Conservation (phyloP, 257 asterid genomes). For the Petunia secreta region DNA sequence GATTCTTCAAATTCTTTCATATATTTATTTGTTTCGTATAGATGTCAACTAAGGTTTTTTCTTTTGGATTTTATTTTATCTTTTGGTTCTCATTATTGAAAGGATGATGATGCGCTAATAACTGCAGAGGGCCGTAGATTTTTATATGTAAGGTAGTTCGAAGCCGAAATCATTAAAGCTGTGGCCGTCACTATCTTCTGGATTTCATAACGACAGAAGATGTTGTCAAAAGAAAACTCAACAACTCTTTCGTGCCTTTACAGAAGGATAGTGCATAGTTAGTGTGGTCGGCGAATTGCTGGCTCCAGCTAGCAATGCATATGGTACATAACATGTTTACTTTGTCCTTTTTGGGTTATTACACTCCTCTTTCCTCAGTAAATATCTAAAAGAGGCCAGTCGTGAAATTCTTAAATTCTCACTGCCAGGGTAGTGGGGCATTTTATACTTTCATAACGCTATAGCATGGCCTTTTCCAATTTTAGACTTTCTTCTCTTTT, state of each 20-base stretch:
- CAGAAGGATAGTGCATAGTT: neutral
- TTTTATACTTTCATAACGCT: neutral
- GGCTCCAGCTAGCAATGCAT: slow-evolving; percentile 15
- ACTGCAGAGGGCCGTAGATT: too few relatives aligned
- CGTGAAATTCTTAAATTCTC: neutral
- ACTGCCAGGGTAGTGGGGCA: neutral
- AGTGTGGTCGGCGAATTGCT: slow-evolving; percentile 17
- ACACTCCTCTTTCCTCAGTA: neutral
- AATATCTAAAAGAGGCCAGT: slow-evolving; percentile 10
- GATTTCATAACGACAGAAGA: neutral
- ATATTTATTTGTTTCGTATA: too few relatives aligned
- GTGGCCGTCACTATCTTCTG: neutral
- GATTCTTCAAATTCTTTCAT: too few relatives aligned
- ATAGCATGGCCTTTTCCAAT: neutral
- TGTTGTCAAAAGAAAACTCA: neutral
- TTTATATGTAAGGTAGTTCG: too few relatives aligned
- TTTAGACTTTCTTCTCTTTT: neutral
- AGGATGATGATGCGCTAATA: too few relatives aligned
- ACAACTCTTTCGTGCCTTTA: neutral
- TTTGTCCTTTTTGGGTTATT: neutral
- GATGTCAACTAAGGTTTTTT: too few relatives aligned
- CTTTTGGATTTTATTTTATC: too few relatives aligned
- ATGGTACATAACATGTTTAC: neutral
- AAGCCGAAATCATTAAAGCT: too few relatives aligned
- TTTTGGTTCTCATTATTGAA: too few relatives aligned